A percentile compares a stretch with the other conserved stretches of the same genome.
These are phyloP conservation scores for Skeletonema tropicum DNA, from an alignment of 108 stramenopile genomes.

Conservation along the genomic window DNA sequence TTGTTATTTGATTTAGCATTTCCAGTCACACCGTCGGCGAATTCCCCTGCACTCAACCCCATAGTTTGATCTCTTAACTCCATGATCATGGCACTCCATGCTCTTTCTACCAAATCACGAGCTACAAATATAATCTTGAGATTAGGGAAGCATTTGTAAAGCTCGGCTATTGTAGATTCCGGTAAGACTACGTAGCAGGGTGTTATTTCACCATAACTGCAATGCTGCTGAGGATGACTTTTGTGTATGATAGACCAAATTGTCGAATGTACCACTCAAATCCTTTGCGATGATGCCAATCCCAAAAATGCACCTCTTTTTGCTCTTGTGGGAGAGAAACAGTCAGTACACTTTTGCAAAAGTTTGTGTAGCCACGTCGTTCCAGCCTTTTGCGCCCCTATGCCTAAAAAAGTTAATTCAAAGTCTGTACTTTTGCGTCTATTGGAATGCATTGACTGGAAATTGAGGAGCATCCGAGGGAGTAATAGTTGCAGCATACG, in stretches of 20 bases:
- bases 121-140: constrained; percentile 55
- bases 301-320: constrained; percentile 73
- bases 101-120: constrained; percentile 57
- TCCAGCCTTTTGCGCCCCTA: constrained; percentile 67
- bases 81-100: constrained; percentile 63
- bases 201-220: constrained; percentile 56
- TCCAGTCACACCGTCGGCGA: constrained; percentile 31
- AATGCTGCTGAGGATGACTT: not conserved
- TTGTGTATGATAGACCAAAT: constrained; percentile 31
- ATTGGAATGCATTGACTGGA: constrained; percentile 1
- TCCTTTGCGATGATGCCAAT: constrained; percentile 60
- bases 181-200: constrained; percentile 54
- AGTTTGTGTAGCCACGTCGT: constrained; percentile 65
- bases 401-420: constrained; percentile 47
- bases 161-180: constrained; percentile 39
- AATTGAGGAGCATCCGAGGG: not conserved
- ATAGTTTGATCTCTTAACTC: constrained; percentile 50
- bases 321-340: constrained; percentile 33
- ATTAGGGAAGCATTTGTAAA: constrained; percentile 38
- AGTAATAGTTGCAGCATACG: not conserved
- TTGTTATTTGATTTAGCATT: not conserved
- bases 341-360: constrained; percentile 29
- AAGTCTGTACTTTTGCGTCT: constrained; percentile 4
- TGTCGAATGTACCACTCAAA: constrained; percentile 60
- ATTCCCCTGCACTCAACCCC: constrained; percentile 54